A percentile compares a stretch with the other conserved stretches of the same genome.
Evolutionary conservation across 2,329 filamentous ascomycete species (phyloP).

Genomic region (Zarea fungicola): DNA sequence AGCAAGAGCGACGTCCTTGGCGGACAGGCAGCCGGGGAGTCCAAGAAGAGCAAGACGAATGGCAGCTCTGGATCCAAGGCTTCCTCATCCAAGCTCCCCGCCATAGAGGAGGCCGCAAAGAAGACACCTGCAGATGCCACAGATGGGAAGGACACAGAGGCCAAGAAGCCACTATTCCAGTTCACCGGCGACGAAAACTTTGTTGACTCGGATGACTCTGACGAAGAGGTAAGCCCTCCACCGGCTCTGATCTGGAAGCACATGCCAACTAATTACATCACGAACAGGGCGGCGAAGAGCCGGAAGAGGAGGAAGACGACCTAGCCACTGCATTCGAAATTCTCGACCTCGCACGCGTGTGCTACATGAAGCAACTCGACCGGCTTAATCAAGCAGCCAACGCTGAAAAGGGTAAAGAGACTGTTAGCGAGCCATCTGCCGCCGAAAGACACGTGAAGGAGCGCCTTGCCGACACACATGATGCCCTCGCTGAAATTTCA

Average conservation of each 20-base stretch:
- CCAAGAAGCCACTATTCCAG: slow-evolving; percentile 77
- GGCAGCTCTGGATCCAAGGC: slow-evolving; percentile 37
- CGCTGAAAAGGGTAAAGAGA: slow-evolving; percentile 39
- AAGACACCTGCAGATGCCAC: slow-evolving; percentile 39
- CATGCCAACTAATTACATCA: slow-evolving; percentile 32
- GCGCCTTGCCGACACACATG: slow-evolving; percentile 85
- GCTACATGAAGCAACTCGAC: slow-evolving; percentile 54
- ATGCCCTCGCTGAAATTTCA: slow-evolving; percentile 93
- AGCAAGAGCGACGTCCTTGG: slow-evolving; percentile 92
- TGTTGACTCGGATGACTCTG: slow-evolving; percentile 74
- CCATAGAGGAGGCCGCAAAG: slow-evolving; percentile 35
- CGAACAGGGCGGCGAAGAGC: slow-evolving; percentile 36
- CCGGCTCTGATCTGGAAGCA: too few relatives aligned
- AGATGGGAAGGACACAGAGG: slow-evolving; percentile 33
- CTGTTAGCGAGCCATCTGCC: slow-evolving; percentile 34
- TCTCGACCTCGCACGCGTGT: slow-evolving; percentile 70
- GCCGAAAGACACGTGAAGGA: slow-evolving; percentile 64
- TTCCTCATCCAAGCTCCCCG: slow-evolving; percentile 34
- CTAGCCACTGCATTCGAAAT: slow-evolving; percentile 77
- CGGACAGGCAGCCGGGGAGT: slow-evolving; percentile 61
- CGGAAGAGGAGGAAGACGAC: slow-evolving; percentile 64
- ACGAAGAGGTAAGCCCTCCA: slow-evolving; percentile 43
- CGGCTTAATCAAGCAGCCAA: slow-evolving; percentile 28
- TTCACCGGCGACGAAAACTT: slow-evolving; percentile 94
- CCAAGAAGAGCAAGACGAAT: slow-evolving; percentile 34